These are phyloP conservation scores for Lactifluus echinatus DNA, from an alignment of 768 basidiomycete species.

Conservation along the genomic window DNA sequence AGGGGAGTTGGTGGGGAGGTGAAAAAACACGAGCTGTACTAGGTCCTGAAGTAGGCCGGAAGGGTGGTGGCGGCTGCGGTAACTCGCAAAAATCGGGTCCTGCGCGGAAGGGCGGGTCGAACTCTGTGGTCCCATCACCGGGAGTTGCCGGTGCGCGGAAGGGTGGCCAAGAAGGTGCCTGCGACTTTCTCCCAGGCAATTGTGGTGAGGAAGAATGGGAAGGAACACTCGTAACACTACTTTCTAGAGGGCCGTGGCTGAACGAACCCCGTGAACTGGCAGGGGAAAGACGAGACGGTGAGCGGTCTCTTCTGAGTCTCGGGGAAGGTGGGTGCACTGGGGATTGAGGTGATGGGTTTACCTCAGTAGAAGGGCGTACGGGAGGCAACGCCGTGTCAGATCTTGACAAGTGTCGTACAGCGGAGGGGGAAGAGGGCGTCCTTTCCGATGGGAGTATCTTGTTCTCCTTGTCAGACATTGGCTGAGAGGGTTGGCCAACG, in stretches of 20 bases:
- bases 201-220: slow-evolving; percentile 12
- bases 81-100: slow-evolving; percentile 11
- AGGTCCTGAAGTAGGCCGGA: slow-evolving; percentile 2
- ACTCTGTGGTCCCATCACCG: slow-evolving; percentile 3
- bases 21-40: background rate
- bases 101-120: slow-evolving; percentile 16
- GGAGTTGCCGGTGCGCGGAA: slow-evolving; percentile 6
- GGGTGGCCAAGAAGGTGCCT: slow-evolving; percentile 13
- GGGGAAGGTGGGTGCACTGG: background rate
- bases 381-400: background rate
- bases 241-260: slow-evolving; percentile 6
- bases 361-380: background rate
- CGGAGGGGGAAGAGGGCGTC: background rate
- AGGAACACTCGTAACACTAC: slow-evolving; percentile 3
- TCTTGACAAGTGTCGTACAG: background rate
- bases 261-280: slow-evolving; percentile 10
- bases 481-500: slow-evolving; percentile 24
- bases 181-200: slow-evolving; percentile 1
- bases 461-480: background rate
- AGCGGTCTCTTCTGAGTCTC: slow-evolving; percentile 2
- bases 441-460: background rate
- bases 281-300: slow-evolving; percentile 10
- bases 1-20: background rate
- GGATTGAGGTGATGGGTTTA: slow-evolving; percentile 9
- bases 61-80: background rate